Evolutionary conservation across 176 grass and related monocot species (phyloP), one percentile per base, ranked within the genome.

Genomic region (Paspalum notatum): DNA sequence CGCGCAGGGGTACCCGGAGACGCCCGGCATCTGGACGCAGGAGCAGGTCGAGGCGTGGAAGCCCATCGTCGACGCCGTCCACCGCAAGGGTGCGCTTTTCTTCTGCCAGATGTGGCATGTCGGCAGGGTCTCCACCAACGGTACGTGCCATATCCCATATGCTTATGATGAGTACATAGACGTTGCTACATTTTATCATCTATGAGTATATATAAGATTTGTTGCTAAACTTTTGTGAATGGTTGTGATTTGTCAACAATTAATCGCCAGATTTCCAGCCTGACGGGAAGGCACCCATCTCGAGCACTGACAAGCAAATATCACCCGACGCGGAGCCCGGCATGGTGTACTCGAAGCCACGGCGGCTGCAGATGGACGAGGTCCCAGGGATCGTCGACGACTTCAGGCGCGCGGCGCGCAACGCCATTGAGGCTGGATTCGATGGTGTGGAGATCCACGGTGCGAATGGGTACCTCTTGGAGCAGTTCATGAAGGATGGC

Each of bases 61-160:
- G 58, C 81, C 87, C 45, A 63, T 89, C 77, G 76, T 89, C 37
- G 81, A 89, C 45, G 87, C 87, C 21, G 82, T 90, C 25, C 88
- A 90, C 46, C 43, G 51, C 45, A 86, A 86, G 63, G 88, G 84
- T 14, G 77, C 46, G 0, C 1, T 90, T 12, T 59, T 90, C 63
- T 52, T 90, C 46, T 69, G 66, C 75, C 88, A 90, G 72, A 59
- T 86, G 0, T 62, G 45, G 54, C 84, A 90, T n/a, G n/a, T n/a
- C n/a, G n/a, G n/a, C n/a, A n/a, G n/a, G n/a, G n/a, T n/a, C n/a
- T n/a, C n/a, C n/a, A n/a, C n/a, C n/a, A n/a, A n/a, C n/a, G n/a
- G n/a, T 17, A 37, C n/a, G n/a, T n/a, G n/a, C n/a, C n/a, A n/a
- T n/a, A n/a, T n/a, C n/a, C n/a, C n/a, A n/a, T n/a, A n/a, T n/a